Percentiles rank a stretch among this genome's conserved stretches.
Evolutionary conservation across 495 filamentous ascomycete species (phyloP).

Genomic region (Neurospora tetrasperma): DNA sequence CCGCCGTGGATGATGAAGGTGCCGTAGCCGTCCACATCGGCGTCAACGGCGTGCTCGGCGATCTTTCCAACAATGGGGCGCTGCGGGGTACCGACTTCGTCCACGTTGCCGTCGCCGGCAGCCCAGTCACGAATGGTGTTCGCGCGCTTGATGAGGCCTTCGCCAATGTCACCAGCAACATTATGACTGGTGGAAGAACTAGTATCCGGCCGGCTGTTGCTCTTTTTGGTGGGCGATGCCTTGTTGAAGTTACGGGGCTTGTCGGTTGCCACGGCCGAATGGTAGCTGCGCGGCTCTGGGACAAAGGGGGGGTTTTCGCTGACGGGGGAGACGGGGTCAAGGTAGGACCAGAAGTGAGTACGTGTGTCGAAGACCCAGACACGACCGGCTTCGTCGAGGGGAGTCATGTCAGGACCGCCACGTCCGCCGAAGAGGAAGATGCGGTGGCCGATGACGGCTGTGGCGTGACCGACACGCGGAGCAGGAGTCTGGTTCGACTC

Average conservation of each 20-base stretch:
- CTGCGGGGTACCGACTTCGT: slow-evolving; percentile 34
- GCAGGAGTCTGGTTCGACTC: slow-evolving; percentile 32
- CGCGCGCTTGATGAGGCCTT: slow-evolving; percentile 9
- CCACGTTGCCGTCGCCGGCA: slow-evolving; percentile 29
- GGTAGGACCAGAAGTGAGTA: slow-evolving; percentile 43
- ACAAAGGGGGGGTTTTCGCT: slow-evolving; percentile 7
- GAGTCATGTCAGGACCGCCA: slow-evolving; percentile 29
- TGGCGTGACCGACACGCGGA: slow-evolving; percentile 47
- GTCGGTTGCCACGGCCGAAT: slow-evolving; percentile 38
- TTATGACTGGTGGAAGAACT: not conserved
- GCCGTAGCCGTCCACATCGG: slow-evolving; percentile 39
- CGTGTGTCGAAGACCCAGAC: slow-evolving; percentile 57
- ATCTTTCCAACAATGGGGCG: slow-evolving; percentile 37
- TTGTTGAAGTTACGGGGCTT: slow-evolving; percentile 31
- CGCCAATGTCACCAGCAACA: not conserved
- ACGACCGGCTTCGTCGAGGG: slow-evolving; percentile 50
- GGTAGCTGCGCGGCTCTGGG: slow-evolving; percentile 35
- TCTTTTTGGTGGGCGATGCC: not conserved
- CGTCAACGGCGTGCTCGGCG: slow-evolving; percentile 34
- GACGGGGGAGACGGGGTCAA: slow-evolving; percentile 37
- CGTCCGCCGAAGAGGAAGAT: slow-evolving; percentile 59
- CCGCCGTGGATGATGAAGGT: slow-evolving; percentile 65
- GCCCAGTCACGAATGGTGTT: slow-evolving; percentile 34
- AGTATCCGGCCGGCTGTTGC: not conserved
- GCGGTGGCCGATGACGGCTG: slow-evolving; percentile 45